These are phyloP conservation scores for Picea engelmannii DNA, from an alignment of 83 land plant genomes.

Conservation along the genomic window DNA sequence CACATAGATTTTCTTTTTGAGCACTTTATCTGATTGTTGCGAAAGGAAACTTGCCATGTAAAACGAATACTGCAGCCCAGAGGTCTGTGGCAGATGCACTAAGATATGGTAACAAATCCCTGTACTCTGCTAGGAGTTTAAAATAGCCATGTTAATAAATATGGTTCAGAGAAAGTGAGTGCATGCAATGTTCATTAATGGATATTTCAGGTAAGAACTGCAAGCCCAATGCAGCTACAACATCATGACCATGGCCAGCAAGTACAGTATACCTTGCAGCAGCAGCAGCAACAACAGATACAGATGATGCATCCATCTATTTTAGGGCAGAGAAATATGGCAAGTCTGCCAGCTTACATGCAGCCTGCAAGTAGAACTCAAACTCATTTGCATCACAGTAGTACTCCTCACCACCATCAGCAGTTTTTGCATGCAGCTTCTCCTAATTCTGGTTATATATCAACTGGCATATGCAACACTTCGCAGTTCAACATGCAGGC, in stretches of 20 bases:
- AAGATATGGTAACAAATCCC: background rate
- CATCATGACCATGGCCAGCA: background rate
- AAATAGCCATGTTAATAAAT: background rate
- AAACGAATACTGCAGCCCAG: background rate
- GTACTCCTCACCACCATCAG: background rate
- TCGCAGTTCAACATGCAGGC: background rate
- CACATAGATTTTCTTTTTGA: too few relatives aligned
- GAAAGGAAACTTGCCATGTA: background rate
- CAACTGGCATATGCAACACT: background rate
- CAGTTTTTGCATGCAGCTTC: constrained; percentile 2
- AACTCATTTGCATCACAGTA: too few relatives aligned
- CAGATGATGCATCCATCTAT: background rate
- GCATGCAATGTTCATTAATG: too few relatives aligned
- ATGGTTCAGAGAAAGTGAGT: too few relatives aligned
- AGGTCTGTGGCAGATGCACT: background rate
- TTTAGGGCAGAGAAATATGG: background rate
- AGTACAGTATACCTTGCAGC: background rate
- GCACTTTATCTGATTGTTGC: background rate
- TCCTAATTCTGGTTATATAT: too few relatives aligned
- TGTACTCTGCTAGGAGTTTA: background rate
- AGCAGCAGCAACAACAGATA: background rate
- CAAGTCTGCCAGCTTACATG: background rate
- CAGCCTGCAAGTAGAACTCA: background rate
- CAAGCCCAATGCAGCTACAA: background rate
- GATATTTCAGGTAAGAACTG: constrained; percentile 3